Evolutionary conservation across 1,284 basidiomycete genomes (phyloP), one percentile per base, ranked within the genome.

Genomic region (Cutaneotrichosporon curvatum): DNA sequence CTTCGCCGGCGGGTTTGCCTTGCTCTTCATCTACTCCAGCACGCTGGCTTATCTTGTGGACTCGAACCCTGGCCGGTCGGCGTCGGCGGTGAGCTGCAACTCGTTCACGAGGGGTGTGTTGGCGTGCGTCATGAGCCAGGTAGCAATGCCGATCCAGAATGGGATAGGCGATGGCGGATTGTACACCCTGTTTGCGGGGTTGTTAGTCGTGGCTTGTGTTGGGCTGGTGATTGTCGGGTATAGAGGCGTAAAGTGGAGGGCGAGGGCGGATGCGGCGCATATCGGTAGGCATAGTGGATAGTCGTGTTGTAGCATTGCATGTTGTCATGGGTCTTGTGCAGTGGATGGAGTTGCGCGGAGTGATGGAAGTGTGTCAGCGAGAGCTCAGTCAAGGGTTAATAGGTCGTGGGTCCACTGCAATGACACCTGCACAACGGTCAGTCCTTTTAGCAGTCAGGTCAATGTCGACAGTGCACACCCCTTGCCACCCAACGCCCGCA

Each of bases 131-230:
- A 59, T 67, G 51, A 65, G 63, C 20, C 67, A 73, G 54, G 59
- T 68, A 16, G 65, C 69, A 8, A 48, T 67, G 0, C 67, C 69
- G 2, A 65, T 72, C 23, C 60, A 63, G 70, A 69, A 76, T 43
- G 66, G 73, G 0, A 74, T 81, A 33, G 81, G 81, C 0, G 81
- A 83, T 47, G 86, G 85, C 8, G 85, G 85, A 58, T 71, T 84
- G 42, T 88, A 86, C 61, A 82, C 83, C 0, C 72, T 85, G 2
- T 85, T 85, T 76, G 78, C 80, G 0, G 80, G 78, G 0, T 50
- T 87, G 0, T 61, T 87, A 58, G 53, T 77, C 1, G 43, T 82
- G n/a, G 58, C 63, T 20, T 64, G 55, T 16, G 19, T 38, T 1
- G 60, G 60, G 2, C 59, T 70, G 16, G 30, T 47, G 3, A 22